Base-by-base conservation (phyloP, 495 filamentous ascomycete genomes). In the Aspergillus incahuasiensis region DNA sequence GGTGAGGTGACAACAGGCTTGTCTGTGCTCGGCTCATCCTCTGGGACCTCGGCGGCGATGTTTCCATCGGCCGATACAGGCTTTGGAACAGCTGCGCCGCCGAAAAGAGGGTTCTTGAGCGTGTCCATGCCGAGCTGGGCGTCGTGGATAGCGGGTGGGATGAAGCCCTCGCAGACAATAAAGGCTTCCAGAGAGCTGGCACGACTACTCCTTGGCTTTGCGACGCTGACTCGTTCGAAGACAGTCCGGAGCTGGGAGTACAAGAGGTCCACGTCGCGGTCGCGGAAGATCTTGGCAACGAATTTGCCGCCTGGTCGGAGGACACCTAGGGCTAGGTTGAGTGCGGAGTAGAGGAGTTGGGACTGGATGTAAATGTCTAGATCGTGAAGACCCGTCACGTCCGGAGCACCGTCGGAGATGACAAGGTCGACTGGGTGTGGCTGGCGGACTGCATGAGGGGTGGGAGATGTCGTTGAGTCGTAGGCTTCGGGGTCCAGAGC, bases 291-390 rank as follows among this genome's bases (percentile, higher is more conserved):
- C 74, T 98, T 98, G 7, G 94, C 92, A 8, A 98, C 92, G 62
- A 98, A 98, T 61, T 88, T 95, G 49, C 95, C 94, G 24, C 95
- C 94, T 0, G 91, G 91, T 21, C 88, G 86, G 39, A 98, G 81
- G 32, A 97, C 90, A 66, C 91, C 92, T 9, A 96, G 78, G 8
- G 94, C 89, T 2, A 98, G 83, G 67, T 96, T 96, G 15, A 98
- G 80, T 0, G 94, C 94, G 2, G 92, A 88, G 67, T 91, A 95
- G 49, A 98, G 86, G 18, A 98, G 82, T 71, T 97, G 92, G 3
- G 89, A 90, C 70, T 98, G 94, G 16, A 98, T 87, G 68, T 97
- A 97, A 62, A 97, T 97, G 69, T 98, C 94, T 7, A 98, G 80
- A 70, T 98, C 94, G 68, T 98, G 94, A 3, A 98, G 76, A 20